phyloP scores from a whole-genome alignment of 2,329 filamentous ascomycete genomes.

The Epichloe sibirici region DNA sequence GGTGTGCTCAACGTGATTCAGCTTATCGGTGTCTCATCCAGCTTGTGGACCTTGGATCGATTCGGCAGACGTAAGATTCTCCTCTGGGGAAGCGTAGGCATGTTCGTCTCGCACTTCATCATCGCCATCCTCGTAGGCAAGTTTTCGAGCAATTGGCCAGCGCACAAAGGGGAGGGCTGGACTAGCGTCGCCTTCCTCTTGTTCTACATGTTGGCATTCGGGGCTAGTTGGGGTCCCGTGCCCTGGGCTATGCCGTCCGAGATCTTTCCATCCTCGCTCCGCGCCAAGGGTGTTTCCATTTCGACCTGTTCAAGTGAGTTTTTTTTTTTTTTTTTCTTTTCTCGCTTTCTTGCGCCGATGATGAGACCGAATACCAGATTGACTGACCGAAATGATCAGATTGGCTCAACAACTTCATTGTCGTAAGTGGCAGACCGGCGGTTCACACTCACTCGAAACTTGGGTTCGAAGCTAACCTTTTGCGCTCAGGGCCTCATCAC shows the following conservation, averaged over 20 bases:
- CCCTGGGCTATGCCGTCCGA: slow-evolving; percentile 39
- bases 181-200: slow-evolving; percentile 21
- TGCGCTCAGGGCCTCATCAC: slow-evolving; percentile 35
- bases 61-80: slow-evolving; percentile 16
- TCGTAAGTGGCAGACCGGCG: slow-evolving; percentile 16
- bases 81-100: slow-evolving; percentile 14
- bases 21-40: slow-evolving; percentile 26
- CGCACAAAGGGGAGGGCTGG: slow-evolving; percentile 16
- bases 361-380: too few species aligned
- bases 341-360: neutral
- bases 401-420: slow-evolving; percentile 52
- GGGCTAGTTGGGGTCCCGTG: slow-evolving; percentile 43
- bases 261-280: slow-evolving; percentile 47
- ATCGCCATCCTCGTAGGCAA: slow-evolving; percentile 16
- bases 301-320: slow-evolving; percentile 37
- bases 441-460: too few species aligned
- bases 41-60: slow-evolving; percentile 29
- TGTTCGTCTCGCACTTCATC: slow-evolving; percentile 16
- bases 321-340: fast-evolving
- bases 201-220: slow-evolving; percentile 48
- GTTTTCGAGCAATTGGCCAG: slow-evolving; percentile 13
- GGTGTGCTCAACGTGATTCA: slow-evolving; percentile 20
- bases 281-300: slow-evolving; percentile 51
- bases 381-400: slow-evolving; percentile 13
- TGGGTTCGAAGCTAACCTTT: too few species aligned